These are phyloP conservation scores for Sphaerostilbella broomeana DNA, from an alignment of 2,329 filamentous ascomycete species.

Conservation along the genomic window DNA sequence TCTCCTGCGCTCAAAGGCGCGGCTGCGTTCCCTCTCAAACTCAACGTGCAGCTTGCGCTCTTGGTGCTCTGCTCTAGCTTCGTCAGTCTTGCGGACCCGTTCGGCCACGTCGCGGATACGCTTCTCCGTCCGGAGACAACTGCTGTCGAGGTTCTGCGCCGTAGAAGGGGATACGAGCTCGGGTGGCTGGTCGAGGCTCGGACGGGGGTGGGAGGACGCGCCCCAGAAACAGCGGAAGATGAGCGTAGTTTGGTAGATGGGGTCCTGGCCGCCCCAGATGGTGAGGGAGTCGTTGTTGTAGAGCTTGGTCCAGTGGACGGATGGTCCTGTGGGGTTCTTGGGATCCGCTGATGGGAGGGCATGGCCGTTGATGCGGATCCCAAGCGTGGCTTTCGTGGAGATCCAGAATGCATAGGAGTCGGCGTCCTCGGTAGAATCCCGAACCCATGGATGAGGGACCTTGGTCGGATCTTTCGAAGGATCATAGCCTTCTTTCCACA, in stretches of 20 bases:
- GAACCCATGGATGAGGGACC: constrained; percentile 43
- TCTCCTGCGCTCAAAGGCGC: constrained; percentile 42
- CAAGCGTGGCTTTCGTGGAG: constrained; percentile 68
- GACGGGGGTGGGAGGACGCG: constrained; percentile 41
- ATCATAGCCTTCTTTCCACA: constrained; percentile 65
- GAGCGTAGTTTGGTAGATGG: constrained; percentile 37
- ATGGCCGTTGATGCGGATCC: constrained; percentile 72
- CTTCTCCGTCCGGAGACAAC: constrained; percentile 40
- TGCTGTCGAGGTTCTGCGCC: constrained; percentile 42
- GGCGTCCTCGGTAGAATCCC: constrained; percentile 30
- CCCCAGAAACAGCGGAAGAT: constrained; percentile 51
- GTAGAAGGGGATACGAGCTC: constrained; percentile 32
- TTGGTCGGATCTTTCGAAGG: constrained; percentile 47
- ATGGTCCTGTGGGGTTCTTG: constrained; percentile 49
- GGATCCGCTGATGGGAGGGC: constrained; percentile 51
- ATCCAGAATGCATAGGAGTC: constrained; percentile 65
- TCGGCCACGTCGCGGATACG: constrained; percentile 36
- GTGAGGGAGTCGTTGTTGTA: constrained; percentile 71
- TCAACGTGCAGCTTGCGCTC: constrained; percentile 36
- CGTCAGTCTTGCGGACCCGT: constrained; percentile 34
- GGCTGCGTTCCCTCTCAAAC: constrained; percentile 43
- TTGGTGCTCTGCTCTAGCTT: constrained; percentile 39
- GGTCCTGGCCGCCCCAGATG: constrained; percentile 53
- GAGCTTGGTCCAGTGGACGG: constrained; percentile 58
- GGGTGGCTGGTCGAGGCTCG: constrained; percentile 20